These are phyloP conservation scores for Fusarium decemcellulare DNA, from an alignment of 2,329 filamentous ascomycete genomes.

Conservation along the genomic window DNA sequence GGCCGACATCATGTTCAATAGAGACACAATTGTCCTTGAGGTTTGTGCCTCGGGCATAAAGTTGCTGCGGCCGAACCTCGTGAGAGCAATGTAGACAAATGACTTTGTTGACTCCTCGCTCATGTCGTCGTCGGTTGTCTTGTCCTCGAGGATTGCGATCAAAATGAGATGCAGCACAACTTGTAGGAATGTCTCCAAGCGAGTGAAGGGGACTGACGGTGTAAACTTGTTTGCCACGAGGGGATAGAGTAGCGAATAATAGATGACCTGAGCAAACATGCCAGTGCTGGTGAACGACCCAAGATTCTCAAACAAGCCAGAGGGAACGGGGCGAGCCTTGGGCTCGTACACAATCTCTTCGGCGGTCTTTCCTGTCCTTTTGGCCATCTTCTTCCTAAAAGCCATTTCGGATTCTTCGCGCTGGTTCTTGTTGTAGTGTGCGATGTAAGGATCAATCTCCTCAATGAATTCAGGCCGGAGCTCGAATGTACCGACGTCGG, in stretches of 20 bases:
- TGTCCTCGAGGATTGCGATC: slow-evolving; percentile 88
- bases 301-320: slow-evolving; percentile 83
- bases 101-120: slow-evolving; percentile 68
- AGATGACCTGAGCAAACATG: slow-evolving; percentile 91
- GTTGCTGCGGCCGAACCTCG: slow-evolving; percentile 72
- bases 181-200: slow-evolving; percentile 92
- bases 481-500: slow-evolving; percentile 95
- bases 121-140: slow-evolving; percentile 68
- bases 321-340: slow-evolving; percentile 80
- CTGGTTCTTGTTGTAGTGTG: slow-evolving; percentile 97
- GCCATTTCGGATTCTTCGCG: slow-evolving; percentile 94
- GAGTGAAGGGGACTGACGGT: slow-evolving; percentile 82
- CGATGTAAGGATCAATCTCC: slow-evolving; percentile 94
- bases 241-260: slow-evolving; percentile 88
- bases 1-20: slow-evolving; percentile 72
- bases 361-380: slow-evolving; percentile 84
- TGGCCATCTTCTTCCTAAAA: slow-evolving; percentile 89
- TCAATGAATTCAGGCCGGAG: slow-evolving; percentile 89
- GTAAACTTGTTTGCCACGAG: slow-evolving; percentile 78
- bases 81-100: slow-evolving; percentile 81
- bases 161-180: slow-evolving; percentile 90
- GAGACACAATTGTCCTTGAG: slow-evolving; percentile 74
- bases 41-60: slow-evolving; percentile 69
- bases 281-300: slow-evolving; percentile 86
- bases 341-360: slow-evolving; percentile 95